These are phyloP conservation scores for Entomortierella chlamydospora DNA, from an alignment of 192 early-diverging fungal genomes.

Conservation along the genomic window DNA sequence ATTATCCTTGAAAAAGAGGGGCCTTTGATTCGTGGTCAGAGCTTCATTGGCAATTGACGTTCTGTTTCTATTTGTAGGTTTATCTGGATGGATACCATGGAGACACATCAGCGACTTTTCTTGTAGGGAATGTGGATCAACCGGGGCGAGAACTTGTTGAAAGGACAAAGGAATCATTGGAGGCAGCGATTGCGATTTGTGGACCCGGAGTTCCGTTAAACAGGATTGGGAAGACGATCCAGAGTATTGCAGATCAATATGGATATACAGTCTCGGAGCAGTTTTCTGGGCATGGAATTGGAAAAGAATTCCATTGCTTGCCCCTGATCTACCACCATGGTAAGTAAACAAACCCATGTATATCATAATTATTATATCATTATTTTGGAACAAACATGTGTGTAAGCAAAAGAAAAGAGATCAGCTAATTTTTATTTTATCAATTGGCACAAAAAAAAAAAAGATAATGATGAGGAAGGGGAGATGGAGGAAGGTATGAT, in stretches of 20 bases:
- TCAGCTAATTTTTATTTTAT: neutral
- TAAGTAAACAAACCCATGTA: conserved; percentile 11
- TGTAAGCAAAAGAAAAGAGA: too few relatives aligned
- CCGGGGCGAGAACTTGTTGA: conserved; percentile 79
- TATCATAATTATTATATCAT: too few relatives aligned
- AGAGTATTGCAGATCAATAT: conserved; percentile 57
- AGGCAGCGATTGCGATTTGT: conserved; percentile 89
- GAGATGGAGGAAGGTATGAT: conserved; percentile 81
- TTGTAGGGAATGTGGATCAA: conserved; percentile 92
- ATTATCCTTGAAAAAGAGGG: too few relatives aligned
- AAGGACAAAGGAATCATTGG: conserved; percentile 85
- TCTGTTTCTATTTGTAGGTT: conserved; percentile 68
- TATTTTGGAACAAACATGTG: too few relatives aligned
- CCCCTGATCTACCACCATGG: conserved; percentile 84
- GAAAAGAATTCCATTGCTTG: conserved; percentile 84
- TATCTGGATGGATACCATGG: conserved; percentile 93
- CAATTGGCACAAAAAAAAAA: too few relatives aligned
- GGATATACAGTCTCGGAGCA: conserved; percentile 75
- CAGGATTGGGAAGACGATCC: conserved; percentile 76
- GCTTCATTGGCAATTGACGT: neutral
- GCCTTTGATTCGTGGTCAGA: too few relatives aligned
- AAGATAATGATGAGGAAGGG: conserved; percentile 75
- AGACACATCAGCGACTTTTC: conserved; percentile 93
- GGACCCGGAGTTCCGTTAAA: conserved; percentile 77
- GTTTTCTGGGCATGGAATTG: conserved; percentile 91